Evolutionary conservation across 768 basidiomycete species (phyloP).

Genomic region (Cubamyces lactineus): DNA sequence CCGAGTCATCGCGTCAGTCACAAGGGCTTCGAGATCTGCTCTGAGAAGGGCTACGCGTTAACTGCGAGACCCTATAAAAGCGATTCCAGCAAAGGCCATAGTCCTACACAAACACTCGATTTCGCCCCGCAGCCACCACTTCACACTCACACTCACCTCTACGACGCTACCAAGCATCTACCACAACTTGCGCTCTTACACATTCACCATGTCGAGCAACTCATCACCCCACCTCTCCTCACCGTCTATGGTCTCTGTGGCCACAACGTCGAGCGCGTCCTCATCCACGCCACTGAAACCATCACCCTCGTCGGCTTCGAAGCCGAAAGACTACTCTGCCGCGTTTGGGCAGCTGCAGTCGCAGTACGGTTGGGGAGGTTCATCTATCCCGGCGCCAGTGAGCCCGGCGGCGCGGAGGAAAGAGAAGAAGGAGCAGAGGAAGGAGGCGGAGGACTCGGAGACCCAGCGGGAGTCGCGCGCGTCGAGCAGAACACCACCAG

Average conservation of each 20-base stretch:
- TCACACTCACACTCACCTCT: background rate
- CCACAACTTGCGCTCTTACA: background rate
- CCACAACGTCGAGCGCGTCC: conserved; percentile 17
- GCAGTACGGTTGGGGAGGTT: conserved; percentile 21
- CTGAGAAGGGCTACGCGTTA: background rate
- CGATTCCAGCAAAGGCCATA: background rate
- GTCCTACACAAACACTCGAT: background rate
- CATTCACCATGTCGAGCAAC: conserved; percentile 4
- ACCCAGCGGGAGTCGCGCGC: background rate
- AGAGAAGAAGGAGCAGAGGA: conserved; percentile 10
- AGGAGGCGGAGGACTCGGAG: background rate
- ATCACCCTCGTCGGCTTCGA: background rate
- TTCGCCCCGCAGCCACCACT: background rate
- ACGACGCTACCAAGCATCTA: background rate
- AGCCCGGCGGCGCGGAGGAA: background rate
- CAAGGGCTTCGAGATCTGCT: too few species aligned
- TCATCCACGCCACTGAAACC: conserved; percentile 8
- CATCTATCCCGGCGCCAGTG: background rate
- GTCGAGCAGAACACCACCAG: background rate
- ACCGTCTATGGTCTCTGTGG: conserved; percentile 13
- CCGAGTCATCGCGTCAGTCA: too few species aligned
- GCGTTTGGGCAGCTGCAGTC: conserved; percentile 18
- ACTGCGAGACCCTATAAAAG: background rate
- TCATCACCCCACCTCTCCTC: conserved; percentile 9
- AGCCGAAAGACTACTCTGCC: conserved; percentile 15